phyloP scores from a whole-genome alignment of 139 green algal genomes.

The Closterium sp. region DNA sequence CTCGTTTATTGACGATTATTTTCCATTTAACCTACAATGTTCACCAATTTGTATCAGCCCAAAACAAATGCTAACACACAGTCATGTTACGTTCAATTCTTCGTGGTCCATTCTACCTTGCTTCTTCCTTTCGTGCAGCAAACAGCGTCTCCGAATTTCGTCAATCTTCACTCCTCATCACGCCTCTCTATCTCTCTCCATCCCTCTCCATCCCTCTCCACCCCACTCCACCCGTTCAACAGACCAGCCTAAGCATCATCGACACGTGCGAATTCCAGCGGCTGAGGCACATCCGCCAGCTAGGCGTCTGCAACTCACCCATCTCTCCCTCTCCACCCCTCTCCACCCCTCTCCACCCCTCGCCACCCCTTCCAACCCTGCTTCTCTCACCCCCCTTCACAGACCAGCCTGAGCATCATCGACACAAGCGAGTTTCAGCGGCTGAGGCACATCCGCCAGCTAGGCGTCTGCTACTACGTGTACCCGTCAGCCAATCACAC shows the following conservation, averaged over 20 bases:
- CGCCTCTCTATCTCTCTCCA: not conserved
- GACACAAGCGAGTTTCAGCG: conserved; percentile 85
- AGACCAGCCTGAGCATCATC: conserved; percentile 58
- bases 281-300: not conserved
- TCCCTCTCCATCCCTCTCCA: not conserved
- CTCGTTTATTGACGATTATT: no score
- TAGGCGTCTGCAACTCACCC: not conserved
- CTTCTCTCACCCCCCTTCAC: not conserved
- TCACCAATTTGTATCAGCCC: no score
- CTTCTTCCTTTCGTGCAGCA: not conserved
- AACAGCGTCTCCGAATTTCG: not conserved
- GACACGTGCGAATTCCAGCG: not conserved
- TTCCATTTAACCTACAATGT: no score
- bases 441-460: conserved; percentile 79
- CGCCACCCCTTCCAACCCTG: no score
- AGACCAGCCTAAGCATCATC: not conserved
- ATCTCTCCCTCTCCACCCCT: not conserved
- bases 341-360: not conserved
- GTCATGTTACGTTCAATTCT: no score
- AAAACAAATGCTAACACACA: no score
- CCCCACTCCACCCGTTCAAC: not conserved
- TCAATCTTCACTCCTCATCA: not conserved
- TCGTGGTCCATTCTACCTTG: no score
- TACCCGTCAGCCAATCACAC: conserved; percentile 81
- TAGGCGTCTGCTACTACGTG: conserved; percentile 68